Evolutionary conservation across 495 filamentous ascomycete genomes (phyloP).

Genomic region (Penicillium salamii): DNA sequence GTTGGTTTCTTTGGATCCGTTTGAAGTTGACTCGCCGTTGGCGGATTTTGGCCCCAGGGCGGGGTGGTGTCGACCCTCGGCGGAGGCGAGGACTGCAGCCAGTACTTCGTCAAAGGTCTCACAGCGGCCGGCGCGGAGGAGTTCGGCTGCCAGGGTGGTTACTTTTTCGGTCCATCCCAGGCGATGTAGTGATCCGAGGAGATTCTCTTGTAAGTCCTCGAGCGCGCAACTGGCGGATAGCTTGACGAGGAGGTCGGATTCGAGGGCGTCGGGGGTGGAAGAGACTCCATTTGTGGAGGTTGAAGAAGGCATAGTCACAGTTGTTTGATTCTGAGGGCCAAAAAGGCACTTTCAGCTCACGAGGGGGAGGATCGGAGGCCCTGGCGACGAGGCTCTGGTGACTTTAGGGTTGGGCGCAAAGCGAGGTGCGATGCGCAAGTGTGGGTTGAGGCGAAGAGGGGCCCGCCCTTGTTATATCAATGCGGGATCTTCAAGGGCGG

Average conservation of each 20-base stretch:
- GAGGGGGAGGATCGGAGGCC: neutral
- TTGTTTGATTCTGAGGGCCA: no score
- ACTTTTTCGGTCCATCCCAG: slow-evolving; percentile 44
- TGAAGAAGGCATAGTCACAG: slow-evolving; percentile 33
- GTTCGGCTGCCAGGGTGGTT: slow-evolving; percentile 37
- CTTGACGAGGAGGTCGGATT: slow-evolving; percentile 44
- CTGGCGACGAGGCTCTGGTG: neutral
- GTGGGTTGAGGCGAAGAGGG: slow-evolving; percentile 3
- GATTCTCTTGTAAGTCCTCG: slow-evolving; percentile 41
- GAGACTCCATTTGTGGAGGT: slow-evolving; percentile 19
- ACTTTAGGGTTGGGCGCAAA: neutral
- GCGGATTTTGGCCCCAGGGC: slow-evolving; percentile 19
- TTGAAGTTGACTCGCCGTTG: slow-evolving; percentile 17
- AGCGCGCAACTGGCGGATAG: slow-evolving; percentile 41
- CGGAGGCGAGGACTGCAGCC: slow-evolving; percentile 42
- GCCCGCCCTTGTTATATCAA: slow-evolving; percentile 6
- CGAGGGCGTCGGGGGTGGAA: slow-evolving; percentile 35
- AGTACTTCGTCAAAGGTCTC: slow-evolving; percentile 48
- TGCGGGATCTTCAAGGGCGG: slow-evolving; percentile 1
- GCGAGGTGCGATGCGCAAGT: neutral
- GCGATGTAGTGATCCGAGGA: slow-evolving; percentile 43
- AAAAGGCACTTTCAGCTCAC: neutral
- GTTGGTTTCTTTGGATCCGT: slow-evolving; percentile 25
- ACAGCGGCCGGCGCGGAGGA: slow-evolving; percentile 46
- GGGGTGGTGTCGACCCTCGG: slow-evolving; percentile 36